Evolutionary conservation across 1,139 yeast species (phyloP), one percentile per base, ranked within the genome.

Genomic region (Kurtzmaniella quercitrusa): DNA sequence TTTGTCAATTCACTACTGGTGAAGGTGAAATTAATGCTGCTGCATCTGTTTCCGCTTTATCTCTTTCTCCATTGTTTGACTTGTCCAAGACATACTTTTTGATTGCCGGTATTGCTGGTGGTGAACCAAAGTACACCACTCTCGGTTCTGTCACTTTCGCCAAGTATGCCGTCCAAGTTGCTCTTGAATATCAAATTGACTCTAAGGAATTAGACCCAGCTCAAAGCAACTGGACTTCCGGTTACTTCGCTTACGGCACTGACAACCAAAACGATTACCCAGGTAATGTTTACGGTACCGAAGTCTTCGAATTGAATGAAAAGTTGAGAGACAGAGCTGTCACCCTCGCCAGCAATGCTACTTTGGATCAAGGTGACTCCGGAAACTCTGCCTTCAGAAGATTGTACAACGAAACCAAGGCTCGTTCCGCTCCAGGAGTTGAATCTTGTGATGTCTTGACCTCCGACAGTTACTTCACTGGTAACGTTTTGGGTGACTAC

Each of bases 11-110:
- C 45, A 79, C 84, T 39, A 78, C 84, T 14, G 88, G 87, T 45
- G 87, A 82, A 62, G 84, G 82, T 48, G 86, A 81, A 57, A 76
- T 80, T 53, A 82, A 82, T 53, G 87, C 88, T 36, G 87, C 87
- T 20, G 52, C 81, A 33, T 69, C 85, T 33, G 59, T 81, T 47
- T 68, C 78, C 42, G 81, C 87, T 3, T 61, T 82, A 49, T 57
- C 76, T 11, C 65, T 78, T 57, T 68, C 71, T 44, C 81, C 84
- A 34, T 55, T 68, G 47, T 80, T 82, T 50, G 84, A 82, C 55
- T 70, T 81, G 42, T 56, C 80, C 32, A 71, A 74, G 52, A 79
- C 86, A 33, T 81, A 80, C 62, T 81, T 79, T 67, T 54, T 81
- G 51, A 65, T 80, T 48, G 82, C 83, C 34, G 88, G 88, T 55